These are phyloP conservation scores for Tricholoma matsutake DNA, from an alignment of 768 basidiomycete species.

Conservation along the genomic window DNA sequence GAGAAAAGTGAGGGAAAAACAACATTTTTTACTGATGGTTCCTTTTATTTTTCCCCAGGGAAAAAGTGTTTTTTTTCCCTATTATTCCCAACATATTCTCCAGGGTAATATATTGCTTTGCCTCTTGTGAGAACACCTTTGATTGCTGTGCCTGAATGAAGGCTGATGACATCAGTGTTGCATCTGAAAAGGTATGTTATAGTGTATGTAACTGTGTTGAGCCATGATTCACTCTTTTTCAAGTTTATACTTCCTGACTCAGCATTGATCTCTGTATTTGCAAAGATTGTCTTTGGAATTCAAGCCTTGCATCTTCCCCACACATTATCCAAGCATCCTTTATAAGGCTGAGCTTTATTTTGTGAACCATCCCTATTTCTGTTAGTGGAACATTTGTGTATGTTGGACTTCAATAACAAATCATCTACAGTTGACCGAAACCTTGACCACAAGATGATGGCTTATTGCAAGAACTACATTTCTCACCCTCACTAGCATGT, in stretches of 20 bases:
- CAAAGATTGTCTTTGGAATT: background rate
- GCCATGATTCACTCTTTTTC: background rate
- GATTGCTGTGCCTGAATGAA: no score
- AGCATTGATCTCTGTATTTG: background rate
- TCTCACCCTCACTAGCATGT: background rate
- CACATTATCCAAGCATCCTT: background rate
- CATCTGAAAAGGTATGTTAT: background rate
- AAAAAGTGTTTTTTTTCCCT: no score
- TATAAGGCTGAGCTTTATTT: background rate
- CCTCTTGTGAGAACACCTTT: constrained; percentile 2
- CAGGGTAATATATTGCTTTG: no score
- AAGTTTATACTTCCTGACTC: background rate
- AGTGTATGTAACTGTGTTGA: background rate
- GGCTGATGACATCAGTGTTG: background rate
- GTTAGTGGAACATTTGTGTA: background rate
- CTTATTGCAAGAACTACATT: background rate
- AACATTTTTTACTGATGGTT: no score
- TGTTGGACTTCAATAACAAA: background rate
- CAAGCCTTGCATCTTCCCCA: background rate
- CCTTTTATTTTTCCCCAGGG: no score
- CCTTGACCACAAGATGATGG: no score
- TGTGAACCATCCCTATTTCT: background rate
- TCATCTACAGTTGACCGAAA: no score
- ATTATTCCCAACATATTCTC: no score
- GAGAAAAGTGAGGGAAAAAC: no score